These are phyloP conservation scores for Cercospora brassicicola DNA, from an alignment of 2,329 filamentous ascomycete genomes.

Conservation along the genomic window DNA sequence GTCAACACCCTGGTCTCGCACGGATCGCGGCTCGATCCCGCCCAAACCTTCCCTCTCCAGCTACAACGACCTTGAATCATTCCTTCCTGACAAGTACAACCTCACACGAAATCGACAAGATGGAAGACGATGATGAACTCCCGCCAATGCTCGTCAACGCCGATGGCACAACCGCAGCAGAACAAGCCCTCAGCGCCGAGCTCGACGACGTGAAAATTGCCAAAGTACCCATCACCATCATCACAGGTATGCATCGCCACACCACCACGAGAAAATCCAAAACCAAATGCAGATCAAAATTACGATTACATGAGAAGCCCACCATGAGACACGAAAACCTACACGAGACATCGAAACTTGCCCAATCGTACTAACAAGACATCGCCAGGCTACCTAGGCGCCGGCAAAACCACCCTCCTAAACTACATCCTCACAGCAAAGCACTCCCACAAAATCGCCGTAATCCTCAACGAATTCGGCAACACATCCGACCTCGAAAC, in stretches of 20 bases:
- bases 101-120: slow-evolving; percentile 34
- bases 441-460: slow-evolving; percentile 96
- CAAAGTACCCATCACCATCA: slow-evolving; percentile 81
- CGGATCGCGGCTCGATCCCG: not conserved
- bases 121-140: slow-evolving; percentile 64
- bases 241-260: slow-evolving; percentile 61
- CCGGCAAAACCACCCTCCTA: slow-evolving; percentile 90
- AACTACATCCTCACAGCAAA: slow-evolving; percentile 95
- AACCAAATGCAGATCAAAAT: no score
- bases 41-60: not conserved
- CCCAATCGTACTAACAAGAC: no score
- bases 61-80: not conserved
- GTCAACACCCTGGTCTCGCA: not conserved
- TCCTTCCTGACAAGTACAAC: not conserved
- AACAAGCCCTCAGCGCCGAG: slow-evolving; percentile 38
- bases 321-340: no score
- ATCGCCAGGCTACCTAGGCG: slow-evolving; percentile 74
- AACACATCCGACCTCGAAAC: slow-evolving; percentile 77
- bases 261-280: slow-evolving; percentile 38
- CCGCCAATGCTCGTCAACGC: slow-evolving; percentile 65
- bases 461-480: slow-evolving; percentile 75
- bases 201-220: slow-evolving; percentile 54
- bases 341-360: no score
- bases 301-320: no score
- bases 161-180: not conserved